Evolutionary conservation across 768 basidiomycete species (phyloP).

Genomic region (Omphalotus guepiniiformis): DNA sequence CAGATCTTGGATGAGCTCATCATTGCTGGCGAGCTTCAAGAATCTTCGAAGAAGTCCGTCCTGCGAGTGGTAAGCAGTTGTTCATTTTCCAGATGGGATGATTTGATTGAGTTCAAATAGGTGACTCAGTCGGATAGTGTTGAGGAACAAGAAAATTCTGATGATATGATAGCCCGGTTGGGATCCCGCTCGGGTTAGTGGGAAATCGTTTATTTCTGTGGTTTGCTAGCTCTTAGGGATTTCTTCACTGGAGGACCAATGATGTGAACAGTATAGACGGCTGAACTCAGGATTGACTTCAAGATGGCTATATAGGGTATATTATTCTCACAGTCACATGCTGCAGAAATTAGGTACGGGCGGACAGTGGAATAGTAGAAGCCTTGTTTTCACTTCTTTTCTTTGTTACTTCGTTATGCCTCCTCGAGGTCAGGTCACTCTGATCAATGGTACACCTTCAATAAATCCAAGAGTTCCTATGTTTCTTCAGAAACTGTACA

Average conservation of each 20-base stretch:
- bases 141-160: slow-evolving; percentile 82
- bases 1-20: slow-evolving; percentile 91
- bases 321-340: not conserved
- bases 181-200: slow-evolving; percentile 68
- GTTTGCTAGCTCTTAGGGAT: slow-evolving; percentile 16
- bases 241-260: slow-evolving; percentile 38
- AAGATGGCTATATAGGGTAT: not conserved
- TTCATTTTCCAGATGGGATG: no score
- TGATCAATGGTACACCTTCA: slow-evolving; percentile 25
- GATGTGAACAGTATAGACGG: slow-evolving; percentile 29
- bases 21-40: slow-evolving; percentile 91
- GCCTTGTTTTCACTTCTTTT: not conserved
- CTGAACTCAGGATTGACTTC: not conserved
- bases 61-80: slow-evolving; percentile 47
- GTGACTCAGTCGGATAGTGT: slow-evolving; percentile 82
- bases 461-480: slow-evolving; percentile 61
- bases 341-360: not conserved
- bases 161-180: slow-evolving; percentile 75
- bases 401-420: not conserved
- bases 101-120: no score
- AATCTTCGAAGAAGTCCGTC: slow-evolving; percentile 76
- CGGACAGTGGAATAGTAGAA: no score
- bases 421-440: slow-evolving; percentile 5
- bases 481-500: slow-evolving; percentile 90
- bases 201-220: slow-evolving; percentile 18